Evolutionary conservation across 805 yeast species (phyloP).

Genomic region (Lachancea quebecensis): DNA sequence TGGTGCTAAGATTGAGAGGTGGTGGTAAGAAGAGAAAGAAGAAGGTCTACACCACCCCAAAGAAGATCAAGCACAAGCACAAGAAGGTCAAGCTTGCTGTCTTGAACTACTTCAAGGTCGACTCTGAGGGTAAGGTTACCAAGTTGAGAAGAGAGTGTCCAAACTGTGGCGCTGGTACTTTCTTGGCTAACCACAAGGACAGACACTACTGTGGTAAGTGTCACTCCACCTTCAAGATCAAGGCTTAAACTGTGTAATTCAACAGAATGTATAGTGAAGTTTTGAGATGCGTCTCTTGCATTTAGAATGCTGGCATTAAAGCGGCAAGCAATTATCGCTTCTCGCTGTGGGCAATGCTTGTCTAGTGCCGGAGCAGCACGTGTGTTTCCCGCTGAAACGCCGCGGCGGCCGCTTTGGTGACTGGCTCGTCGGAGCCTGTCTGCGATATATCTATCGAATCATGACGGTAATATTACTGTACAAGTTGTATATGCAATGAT

Average conservation of each 20-base stretch:
- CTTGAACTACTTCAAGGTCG: conserved; percentile 98
- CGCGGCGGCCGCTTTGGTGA: no score
- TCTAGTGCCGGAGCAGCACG: no score
- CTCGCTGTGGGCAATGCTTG: no score
- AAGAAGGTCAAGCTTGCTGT: conserved; percentile 99
- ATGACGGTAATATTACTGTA: not conserved
- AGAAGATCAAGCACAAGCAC: conserved; percentile 99
- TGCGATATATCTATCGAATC: no score
- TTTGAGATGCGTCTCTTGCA: not conserved
- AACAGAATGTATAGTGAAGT: conserved; percentile 11
- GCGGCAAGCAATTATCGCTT: no score
- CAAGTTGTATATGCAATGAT: not conserved
- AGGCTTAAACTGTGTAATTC: conserved; percentile 19
- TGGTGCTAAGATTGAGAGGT: conserved; percentile 97
- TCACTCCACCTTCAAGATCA: conserved; percentile 79
- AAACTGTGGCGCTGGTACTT: conserved; percentile 97
- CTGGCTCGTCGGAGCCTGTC: no score
- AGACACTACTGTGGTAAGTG: conserved; percentile 99
- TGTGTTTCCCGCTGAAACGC: no score
- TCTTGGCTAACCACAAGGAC: conserved; percentile 98
- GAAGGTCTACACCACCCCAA: conserved; percentile 99
- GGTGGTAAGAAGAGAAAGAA: conserved; percentile 99
- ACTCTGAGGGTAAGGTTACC: conserved; percentile 96
- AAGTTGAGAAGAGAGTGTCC: conserved; percentile 99
- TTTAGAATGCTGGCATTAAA: no score